These are phyloP conservation scores for Irpex sp. DNA, from an alignment of 1,284 basidiomycete genomes.

Conservation along the genomic window DNA sequence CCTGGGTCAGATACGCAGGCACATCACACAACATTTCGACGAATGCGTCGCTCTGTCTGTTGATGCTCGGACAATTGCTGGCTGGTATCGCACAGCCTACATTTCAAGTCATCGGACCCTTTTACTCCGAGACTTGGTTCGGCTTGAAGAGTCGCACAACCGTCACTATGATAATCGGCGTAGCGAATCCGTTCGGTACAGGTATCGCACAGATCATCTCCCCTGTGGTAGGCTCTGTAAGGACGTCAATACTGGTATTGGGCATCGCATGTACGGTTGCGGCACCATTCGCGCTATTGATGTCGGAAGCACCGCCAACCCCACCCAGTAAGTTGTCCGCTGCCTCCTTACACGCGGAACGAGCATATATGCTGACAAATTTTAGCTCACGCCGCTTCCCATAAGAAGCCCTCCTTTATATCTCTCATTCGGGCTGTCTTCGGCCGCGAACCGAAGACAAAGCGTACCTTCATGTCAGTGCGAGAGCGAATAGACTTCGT, in stretches of 20 bases:
- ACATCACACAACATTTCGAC: conserved; percentile 48
- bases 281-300: conserved; percentile 52
- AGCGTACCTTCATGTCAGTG: conserved; percentile 48
- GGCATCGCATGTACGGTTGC: conserved; percentile 66
- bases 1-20: conserved; percentile 76
- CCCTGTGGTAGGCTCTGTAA: conserved; percentile 3
- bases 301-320: conserved; percentile 57
- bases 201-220: conserved; percentile 24
- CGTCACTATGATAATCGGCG: conserved; percentile 75
- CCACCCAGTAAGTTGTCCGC: conserved; percentile 60
- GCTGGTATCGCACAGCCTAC: conserved; percentile 55
- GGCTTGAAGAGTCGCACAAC: conserved; percentile 69
- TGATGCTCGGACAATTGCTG: conserved; percentile 53
- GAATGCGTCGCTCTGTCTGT: conserved; percentile 50
- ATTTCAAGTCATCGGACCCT: conserved; percentile 65
- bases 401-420: conserved; percentile 46
- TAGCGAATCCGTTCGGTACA: conserved; percentile 66
- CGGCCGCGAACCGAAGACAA: conserved; percentile 38
- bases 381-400: conserved; percentile 63
- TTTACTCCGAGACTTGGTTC: conserved; percentile 80
- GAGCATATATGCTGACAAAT: not conserved
- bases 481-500: conserved; percentile 68
- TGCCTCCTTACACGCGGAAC: not conserved
- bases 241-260: conserved; percentile 41
- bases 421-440: conserved; percentile 56